Evolutionary conservation across 2,329 filamentous ascomycete genomes (phyloP).

Genomic region (Elsinoe australis): DNA sequence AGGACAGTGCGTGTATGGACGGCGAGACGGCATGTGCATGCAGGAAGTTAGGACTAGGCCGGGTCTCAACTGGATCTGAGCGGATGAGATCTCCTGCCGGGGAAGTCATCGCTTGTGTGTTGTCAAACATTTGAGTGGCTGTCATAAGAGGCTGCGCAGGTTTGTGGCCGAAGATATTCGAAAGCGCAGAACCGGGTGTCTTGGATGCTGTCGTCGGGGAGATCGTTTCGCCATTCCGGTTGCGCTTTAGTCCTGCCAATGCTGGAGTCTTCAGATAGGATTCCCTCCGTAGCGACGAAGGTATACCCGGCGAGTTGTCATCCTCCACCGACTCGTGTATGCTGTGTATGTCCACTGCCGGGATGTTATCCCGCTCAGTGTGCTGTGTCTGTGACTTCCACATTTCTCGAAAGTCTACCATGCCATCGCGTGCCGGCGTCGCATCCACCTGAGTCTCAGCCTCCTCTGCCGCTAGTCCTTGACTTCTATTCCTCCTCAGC

Average conservation of each 20-base stretch:
- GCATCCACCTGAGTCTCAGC: conserved; percentile 15
- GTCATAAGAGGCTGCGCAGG: conserved; percentile 33
- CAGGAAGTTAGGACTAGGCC: conserved; percentile 40
- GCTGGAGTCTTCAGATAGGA: conserved; percentile 36
- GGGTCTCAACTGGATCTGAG: conserved; percentile 40
- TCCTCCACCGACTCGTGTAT: conserved; percentile 22
- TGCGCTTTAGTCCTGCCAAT: conserved; percentile 34
- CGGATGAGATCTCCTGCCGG: conserved; percentile 31
- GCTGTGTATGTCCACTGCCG: conserved; percentile 20
- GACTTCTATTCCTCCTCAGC: conserved; percentile 30
- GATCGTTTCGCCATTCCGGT: conserved; percentile 34
- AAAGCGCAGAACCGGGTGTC: conserved; percentile 33
- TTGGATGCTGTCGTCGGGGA: conserved; percentile 37
- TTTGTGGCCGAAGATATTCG: conserved; percentile 33
- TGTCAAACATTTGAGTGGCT: conserved; percentile 40
- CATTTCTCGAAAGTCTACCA: conserved; percentile 27
- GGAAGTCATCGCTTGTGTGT: conserved; percentile 40
- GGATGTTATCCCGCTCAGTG: conserved; percentile 13
- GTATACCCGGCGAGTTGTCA: conserved; percentile 17
- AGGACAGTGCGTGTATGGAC: conserved; percentile 32
- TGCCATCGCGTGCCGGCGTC: conserved; percentile 24
- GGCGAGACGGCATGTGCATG: conserved; percentile 24
- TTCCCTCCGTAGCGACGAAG: conserved; percentile 24
- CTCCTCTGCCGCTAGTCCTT: conserved; percentile 19
- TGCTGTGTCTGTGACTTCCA: conserved; percentile 22